phyloP scores from a whole-genome alignment of 192 early-diverging fungal genomes.

The Backusella tuberculispora region DNA sequence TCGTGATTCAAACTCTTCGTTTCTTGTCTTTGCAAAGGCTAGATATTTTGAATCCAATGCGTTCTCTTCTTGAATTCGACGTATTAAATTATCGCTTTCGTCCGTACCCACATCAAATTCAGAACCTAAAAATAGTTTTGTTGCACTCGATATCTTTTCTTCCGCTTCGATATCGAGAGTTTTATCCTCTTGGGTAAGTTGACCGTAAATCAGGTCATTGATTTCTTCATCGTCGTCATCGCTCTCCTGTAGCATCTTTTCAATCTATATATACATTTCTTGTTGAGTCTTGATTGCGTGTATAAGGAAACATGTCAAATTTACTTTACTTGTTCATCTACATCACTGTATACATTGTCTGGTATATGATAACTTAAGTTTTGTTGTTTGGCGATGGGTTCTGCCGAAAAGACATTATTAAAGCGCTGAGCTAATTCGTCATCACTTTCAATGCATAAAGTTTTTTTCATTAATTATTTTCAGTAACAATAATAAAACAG shows the following conservation, averaged over 20 bases:
- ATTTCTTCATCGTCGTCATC: background rate
- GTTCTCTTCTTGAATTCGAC: constrained; percentile 5
- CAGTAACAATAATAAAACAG: no score
- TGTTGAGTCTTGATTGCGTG: background rate
- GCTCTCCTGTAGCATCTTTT: background rate
- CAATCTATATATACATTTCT: background rate
- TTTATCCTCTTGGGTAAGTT: background rate
- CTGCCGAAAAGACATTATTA: constrained; percentile 8
- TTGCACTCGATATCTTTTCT: background rate
- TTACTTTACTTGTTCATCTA: background rate
- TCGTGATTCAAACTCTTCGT: constrained; percentile 30
- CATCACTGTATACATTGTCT: background rate
- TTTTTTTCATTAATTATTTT: no score
- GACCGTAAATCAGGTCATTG: background rate
- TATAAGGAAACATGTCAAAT: background rate
- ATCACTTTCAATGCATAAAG: background rate
- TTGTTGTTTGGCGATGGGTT: constrained; percentile 10
- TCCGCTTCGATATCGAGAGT: background rate
- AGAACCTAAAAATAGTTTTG: background rate
- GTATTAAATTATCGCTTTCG: constrained; percentile 17
- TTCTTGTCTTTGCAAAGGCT: constrained; percentile 5
- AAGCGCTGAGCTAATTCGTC: constrained; percentile 3
- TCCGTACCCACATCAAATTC: background rate
- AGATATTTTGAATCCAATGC: constrained; percentile 21
- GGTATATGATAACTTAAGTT: constrained; percentile 21